Percentiles rank a stretch among this genome's conserved stretches.
Conservation (phyloP, 306 rosid species). For the Psophocarpus tetragonolobus region DNA sequence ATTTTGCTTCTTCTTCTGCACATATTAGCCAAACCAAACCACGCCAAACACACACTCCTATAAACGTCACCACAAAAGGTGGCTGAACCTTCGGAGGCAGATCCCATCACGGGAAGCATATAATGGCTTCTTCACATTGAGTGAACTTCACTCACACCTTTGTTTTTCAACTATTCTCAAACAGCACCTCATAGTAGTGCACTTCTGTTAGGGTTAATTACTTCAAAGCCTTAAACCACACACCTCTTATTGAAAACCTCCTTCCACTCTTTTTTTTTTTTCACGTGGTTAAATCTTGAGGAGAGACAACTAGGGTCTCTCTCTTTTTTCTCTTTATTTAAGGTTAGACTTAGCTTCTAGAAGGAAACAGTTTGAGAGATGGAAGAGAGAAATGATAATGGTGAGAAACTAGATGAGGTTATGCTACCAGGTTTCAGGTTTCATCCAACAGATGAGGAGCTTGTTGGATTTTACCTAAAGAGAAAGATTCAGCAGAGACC, state of each 20-base stretch:
- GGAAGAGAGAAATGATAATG: slow-evolving; percentile 41
- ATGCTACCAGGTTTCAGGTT: slow-evolving; percentile 93
- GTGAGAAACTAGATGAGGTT: slow-evolving; percentile 71
- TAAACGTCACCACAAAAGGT: slow-evolving; percentile 79
- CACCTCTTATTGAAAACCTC: slow-evolving; percentile 9
- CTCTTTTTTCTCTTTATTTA: neutral
- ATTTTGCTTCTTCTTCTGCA: slow-evolving; percentile 39
- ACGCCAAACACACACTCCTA: slow-evolving; percentile 50
- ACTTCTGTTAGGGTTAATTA: slow-evolving; percentile 29
- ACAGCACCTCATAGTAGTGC: neutral
- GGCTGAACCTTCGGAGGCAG: slow-evolving; percentile 95
- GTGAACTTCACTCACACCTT: slow-evolving; percentile 37
- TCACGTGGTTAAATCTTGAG: neutral
- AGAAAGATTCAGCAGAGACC: slow-evolving; percentile 80
- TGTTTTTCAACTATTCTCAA: slow-evolving; percentile 10
- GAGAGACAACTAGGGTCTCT: slow-evolving; percentile 18
- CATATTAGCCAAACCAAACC: slow-evolving; percentile 29
- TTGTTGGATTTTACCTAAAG: slow-evolving; percentile 87
- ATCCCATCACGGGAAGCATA: slow-evolving; percentile 83
- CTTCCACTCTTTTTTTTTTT: neutral
- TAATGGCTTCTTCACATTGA: slow-evolving; percentile 61
- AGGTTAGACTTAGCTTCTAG: neutral
- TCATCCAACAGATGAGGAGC: slow-evolving; percentile 98
- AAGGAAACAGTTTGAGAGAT: slow-evolving; percentile 25
- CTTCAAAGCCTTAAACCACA: neutral